Conservation (phyloP, 2,329 filamentous ascomycete species). For the Amauroascus niger region DNA sequence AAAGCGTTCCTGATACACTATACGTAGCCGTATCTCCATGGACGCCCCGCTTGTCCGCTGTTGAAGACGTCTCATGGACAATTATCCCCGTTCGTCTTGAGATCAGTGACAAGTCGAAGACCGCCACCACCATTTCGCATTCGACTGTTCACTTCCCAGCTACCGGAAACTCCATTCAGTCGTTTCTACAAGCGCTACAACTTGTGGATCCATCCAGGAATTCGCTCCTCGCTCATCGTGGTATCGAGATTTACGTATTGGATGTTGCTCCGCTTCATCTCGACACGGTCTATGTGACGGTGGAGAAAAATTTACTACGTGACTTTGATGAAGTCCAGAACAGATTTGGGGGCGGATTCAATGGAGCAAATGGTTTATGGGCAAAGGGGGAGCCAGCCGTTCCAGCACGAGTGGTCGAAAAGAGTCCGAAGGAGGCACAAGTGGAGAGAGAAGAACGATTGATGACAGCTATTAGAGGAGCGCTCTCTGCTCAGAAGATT, state of each 20-base stretch:
- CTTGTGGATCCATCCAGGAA: conserved; percentile 66
- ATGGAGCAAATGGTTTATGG: conserved; percentile 34
- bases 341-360: conserved; percentile 62
- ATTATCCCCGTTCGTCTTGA: conserved; percentile 62
- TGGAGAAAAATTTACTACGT: conserved; percentile 70
- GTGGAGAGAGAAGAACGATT: conserved; percentile 48
- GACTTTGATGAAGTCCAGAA: conserved; percentile 74
- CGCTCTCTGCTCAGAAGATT: conserved; percentile 61
- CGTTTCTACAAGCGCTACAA: conserved; percentile 64
- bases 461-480: conserved; percentile 59
- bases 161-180: conserved; percentile 66
- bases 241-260: conserved; percentile 74
- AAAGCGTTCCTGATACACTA: conserved; percentile 27
- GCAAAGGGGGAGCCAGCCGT: conserved; percentile 22
- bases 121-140: conserved; percentile 52
- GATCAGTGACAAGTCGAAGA: conserved; percentile 38
- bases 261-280: conserved; percentile 71
- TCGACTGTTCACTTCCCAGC: conserved; percentile 68
- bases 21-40: conserved; percentile 42
- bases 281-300: conserved; percentile 75
- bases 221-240: conserved; percentile 59
- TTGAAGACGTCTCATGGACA: conserved; percentile 65
- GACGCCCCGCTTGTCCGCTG: conserved; percentile 33
- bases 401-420: conserved; percentile 22
- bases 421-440: conserved; percentile 28